phyloP scores from a whole-genome alignment of 2,329 filamentous ascomycete genomes.

The Exophiala bonariae region DNA sequence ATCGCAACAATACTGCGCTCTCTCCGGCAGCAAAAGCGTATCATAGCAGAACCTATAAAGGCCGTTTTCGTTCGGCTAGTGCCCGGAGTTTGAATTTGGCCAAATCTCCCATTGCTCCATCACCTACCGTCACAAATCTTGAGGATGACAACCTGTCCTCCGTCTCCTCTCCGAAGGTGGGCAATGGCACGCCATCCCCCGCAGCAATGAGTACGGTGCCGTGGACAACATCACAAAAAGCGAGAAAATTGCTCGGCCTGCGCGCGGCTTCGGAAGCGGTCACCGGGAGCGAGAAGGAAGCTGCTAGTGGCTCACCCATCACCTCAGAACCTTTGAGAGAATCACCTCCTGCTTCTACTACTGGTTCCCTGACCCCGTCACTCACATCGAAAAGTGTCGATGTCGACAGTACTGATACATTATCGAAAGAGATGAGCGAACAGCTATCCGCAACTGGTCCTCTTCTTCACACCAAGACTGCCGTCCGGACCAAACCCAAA shows the following conservation, averaged over 20 bases:
- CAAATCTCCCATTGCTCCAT: conserved; percentile 40
- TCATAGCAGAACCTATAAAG: conserved; percentile 56
- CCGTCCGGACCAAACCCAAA: conserved; percentile 55
- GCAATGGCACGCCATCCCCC: conserved; percentile 52
- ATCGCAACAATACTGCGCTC: conserved; percentile 49
- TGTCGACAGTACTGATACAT: conserved; percentile 69
- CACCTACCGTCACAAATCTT: conserved; percentile 59
- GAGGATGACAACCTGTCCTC: conserved; percentile 39
- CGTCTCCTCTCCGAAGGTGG: conserved; percentile 46
- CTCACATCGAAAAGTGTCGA: conserved; percentile 71
- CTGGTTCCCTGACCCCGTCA: conserved; percentile 68
- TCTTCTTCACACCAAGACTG: conserved; percentile 49
- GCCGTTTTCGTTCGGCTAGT: conserved; percentile 60
- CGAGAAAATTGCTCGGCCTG: conserved; percentile 65
- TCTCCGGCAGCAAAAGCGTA: conserved; percentile 69
- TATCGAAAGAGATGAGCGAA: conserved; percentile 49
- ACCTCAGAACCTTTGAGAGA: conserved; percentile 51
- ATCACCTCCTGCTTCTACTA: conserved; percentile 61
- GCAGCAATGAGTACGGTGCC: conserved; percentile 50
- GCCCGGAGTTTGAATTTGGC: conserved; percentile 51
- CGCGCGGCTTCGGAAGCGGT: conserved; percentile 79
- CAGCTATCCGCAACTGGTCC: conserved; percentile 38
- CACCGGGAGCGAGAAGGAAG: conserved; percentile 54
- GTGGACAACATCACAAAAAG: conserved; percentile 59
- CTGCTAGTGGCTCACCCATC: conserved; percentile 40